Percentiles rank a stretch among this genome's conserved stretches.
These are phyloP conservation scores for Acacia acuminata DNA, from an alignment of 306 rosid species.

Conservation along the genomic window DNA sequence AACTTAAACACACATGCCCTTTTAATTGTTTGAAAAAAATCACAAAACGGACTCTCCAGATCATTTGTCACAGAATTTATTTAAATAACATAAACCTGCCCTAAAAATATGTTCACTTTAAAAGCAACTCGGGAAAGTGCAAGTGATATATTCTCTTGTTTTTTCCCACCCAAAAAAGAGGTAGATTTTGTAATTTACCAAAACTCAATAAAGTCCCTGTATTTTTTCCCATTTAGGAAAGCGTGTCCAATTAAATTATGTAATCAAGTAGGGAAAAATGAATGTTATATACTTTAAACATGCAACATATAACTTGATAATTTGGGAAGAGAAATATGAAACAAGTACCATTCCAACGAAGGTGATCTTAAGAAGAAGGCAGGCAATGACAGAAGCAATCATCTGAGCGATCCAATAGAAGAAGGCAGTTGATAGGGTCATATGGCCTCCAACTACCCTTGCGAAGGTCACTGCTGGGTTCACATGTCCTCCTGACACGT, in stretches of 20 bases:
- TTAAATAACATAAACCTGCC: background rate
- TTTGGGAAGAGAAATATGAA: background rate
- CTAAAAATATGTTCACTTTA: background rate
- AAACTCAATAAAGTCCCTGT: background rate
- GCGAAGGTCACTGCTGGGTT: slow-evolving; percentile 88
- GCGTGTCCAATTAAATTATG: background rate
- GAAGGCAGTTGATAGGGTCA: slow-evolving; percentile 72
- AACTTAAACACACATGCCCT: background rate
- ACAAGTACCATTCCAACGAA: slow-evolving; percentile 69
- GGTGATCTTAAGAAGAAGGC: slow-evolving; percentile 65
- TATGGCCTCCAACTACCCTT: slow-evolving; percentile 80
- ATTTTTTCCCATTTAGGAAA: background rate
- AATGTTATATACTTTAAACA: background rate
- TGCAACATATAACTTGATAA: background rate
- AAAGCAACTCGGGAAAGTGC: background rate
- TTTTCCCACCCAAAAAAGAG: too few species aligned
- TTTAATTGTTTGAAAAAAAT: background rate
- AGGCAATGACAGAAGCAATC: slow-evolving; percentile 76
- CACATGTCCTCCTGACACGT: slow-evolving; percentile 80
- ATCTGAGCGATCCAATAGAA: slow-evolving; percentile 78
- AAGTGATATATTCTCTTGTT: background rate
- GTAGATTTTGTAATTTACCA: background rate
- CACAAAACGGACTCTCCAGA: background rate
- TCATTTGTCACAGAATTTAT: background rate
- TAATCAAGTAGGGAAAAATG: too few species aligned